phyloP scores from a whole-genome alignment of 2,329 filamentous ascomycete species.

The Endocalyx cinctus region DNA sequence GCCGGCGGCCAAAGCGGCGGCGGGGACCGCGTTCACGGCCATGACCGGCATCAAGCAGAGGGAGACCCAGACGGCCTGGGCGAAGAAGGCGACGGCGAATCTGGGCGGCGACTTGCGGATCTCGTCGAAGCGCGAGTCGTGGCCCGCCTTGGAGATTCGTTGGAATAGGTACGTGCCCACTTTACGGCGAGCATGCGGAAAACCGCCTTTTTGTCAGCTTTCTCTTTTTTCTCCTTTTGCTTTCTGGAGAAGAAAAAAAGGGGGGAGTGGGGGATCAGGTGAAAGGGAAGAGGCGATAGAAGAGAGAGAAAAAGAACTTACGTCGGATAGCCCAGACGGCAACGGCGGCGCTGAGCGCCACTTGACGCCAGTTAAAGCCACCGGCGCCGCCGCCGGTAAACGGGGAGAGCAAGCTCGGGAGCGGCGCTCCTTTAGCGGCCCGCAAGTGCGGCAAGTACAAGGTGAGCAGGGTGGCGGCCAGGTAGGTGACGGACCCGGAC shows the following conservation, averaged over 20 bases:
- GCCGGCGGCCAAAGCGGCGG: conserved; percentile 44
- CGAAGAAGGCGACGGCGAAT: conserved; percentile 36
- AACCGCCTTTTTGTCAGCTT: no score
- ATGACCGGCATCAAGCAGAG: conserved; percentile 63
- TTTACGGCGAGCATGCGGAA: no score
- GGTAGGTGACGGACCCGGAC: conserved; percentile 61
- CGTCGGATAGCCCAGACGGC: conserved; percentile 56
- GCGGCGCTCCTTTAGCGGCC: conserved; percentile 43
- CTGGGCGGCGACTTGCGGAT: conserved; percentile 31
- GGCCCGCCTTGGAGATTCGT: conserved; percentile 54
- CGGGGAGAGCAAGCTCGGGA: conserved; percentile 41
- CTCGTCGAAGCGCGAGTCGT: conserved; percentile 47
- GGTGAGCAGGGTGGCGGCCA: conserved; percentile 58
- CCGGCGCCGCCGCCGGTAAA: conserved; percentile 36
- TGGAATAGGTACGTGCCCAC: conserved; percentile 62
- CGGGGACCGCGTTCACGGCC: conserved; percentile 57
- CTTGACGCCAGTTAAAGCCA: conserved; percentile 56
- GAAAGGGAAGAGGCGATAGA: neutral
- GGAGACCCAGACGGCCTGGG: conserved; percentile 64
- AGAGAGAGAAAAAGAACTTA: conserved; percentile 27
- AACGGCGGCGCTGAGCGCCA: conserved; percentile 34
- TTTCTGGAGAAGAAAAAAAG: neutral
- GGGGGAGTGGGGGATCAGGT: neutral
- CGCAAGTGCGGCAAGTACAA: conserved; percentile 57
- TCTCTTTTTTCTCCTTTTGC: neutral